These are phyloP conservation scores for Citrus cavaleriei DNA, from an alignment of 345 rosid genomes.

Conservation along the genomic window DNA sequence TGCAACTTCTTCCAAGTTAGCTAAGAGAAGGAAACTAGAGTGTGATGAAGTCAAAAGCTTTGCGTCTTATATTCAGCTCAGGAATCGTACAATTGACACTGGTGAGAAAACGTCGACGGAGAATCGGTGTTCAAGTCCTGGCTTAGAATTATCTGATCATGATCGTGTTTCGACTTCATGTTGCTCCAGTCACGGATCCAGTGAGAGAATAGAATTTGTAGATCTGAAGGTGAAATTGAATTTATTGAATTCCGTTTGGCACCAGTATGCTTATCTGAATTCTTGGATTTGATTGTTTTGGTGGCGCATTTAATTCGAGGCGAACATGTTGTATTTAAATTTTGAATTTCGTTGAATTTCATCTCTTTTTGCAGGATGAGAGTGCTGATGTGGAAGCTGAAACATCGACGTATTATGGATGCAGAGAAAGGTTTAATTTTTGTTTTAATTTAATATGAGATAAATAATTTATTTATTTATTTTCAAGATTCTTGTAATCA, in stretches of 20 bases:
- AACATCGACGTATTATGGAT: conserved; percentile 41
- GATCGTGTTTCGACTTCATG: conserved; percentile 44
- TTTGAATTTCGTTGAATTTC: conserved; percentile 14
- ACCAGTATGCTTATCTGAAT: neutral
- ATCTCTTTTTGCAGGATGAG: conserved; percentile 34
- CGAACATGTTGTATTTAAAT: neutral
- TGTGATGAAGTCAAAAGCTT: conserved; percentile 14
- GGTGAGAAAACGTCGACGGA: conserved; percentile 1
- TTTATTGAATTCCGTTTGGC: conserved; percentile 1
- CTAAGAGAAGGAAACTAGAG: conserved; percentile 22
- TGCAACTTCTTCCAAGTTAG: neutral
- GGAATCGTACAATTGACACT: conserved; percentile 28
- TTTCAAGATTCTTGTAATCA: neutral
- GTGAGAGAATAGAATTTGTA: conserved; percentile 30
- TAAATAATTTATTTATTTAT: neutral
- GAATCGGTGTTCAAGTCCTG: conserved; percentile 26
- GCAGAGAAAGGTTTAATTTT: conserved; percentile 37
- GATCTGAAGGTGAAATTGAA: conserved; percentile 50
- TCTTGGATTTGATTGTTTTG: conserved; percentile 22
- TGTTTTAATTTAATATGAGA: neutral
- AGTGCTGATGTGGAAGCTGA: conserved; percentile 49
- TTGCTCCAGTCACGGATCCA: conserved; percentile 52
- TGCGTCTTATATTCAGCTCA: conserved; percentile 35
- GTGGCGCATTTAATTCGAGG: conserved; percentile 13
- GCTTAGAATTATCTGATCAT: conserved; percentile 15